Conservation (phyloP, 805 yeast species). For the Cyberlindnera mycetangii region DNA sequence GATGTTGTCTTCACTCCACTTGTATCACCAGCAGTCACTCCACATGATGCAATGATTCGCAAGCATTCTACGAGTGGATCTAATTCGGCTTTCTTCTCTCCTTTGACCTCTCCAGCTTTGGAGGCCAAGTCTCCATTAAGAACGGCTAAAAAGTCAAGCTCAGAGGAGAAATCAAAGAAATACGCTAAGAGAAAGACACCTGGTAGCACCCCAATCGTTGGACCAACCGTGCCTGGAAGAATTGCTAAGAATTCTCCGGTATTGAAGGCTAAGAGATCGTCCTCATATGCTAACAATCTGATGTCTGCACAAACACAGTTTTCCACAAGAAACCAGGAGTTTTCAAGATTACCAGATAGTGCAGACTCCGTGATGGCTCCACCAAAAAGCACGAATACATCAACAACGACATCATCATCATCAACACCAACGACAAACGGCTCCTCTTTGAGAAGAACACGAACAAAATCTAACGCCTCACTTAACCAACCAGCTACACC, state of each 20-base stretch:
- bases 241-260: constrained; percentile 38
- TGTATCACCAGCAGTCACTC: constrained; percentile 73
- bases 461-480: constrained; percentile 17
- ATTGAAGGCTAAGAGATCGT: constrained; percentile 30
- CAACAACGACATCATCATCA: background rate
- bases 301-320: background rate
- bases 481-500: constrained; percentile 29
- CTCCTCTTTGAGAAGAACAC: constrained; percentile 22
- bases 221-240: constrained; percentile 34
- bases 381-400: constrained; percentile 17
- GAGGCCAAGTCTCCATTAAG: constrained; percentile 38
- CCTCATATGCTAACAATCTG: constrained; percentile 18
- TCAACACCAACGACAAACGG: constrained; percentile 1
- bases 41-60: constrained; percentile 38
- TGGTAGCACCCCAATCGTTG: constrained; percentile 36
- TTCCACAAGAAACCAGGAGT: background rate
- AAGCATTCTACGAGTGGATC: constrained; percentile 10
- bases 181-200: constrained; percentile 38
- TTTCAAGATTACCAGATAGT: constrained; percentile 5
- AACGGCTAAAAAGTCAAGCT: constrained; percentile 13
- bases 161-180: constrained; percentile 26
- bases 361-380: constrained; percentile 21
- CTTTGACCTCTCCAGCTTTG: constrained; percentile 69
- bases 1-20: constrained; percentile 72
- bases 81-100: constrained; percentile 33